Conservation (phyloP, 257 asterid species). For the Scutellaria galericulata region DNA sequence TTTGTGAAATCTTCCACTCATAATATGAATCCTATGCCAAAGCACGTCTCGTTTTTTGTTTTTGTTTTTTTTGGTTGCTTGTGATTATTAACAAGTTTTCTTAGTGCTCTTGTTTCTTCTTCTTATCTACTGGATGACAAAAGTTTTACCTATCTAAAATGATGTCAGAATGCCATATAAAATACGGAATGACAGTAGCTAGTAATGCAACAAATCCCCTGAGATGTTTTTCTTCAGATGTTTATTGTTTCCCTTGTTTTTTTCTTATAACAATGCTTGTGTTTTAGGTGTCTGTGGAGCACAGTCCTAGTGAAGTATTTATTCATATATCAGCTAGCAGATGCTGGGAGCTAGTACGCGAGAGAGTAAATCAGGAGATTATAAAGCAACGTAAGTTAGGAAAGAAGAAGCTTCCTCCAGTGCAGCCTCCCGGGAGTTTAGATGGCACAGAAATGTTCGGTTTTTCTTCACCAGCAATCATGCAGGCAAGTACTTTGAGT, state of each 20-base stretch:
- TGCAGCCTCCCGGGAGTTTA: slow-evolving; percentile 95
- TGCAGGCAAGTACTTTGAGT: slow-evolving; percentile 61
- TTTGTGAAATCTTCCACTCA: no score
- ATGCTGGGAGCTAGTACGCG: slow-evolving; percentile 96
- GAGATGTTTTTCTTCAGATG: neutral
- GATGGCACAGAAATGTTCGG: slow-evolving; percentile 98
- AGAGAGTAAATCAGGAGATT: slow-evolving; percentile 85
- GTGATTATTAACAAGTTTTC: no score
- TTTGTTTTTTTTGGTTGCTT: no score
- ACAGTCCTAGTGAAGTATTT: slow-evolving; percentile 74
- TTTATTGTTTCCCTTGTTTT: slow-evolving; percentile 14
- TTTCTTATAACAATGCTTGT: neutral
- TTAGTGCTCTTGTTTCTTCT: no score
- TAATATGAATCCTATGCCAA: no score
- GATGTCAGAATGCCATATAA: no score
- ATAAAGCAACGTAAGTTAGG: slow-evolving; percentile 80
- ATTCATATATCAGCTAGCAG: slow-evolving; percentile 64
- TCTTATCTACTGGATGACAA: no score
- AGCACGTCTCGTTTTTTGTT: no score
- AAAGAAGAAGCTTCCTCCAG: slow-evolving; percentile 70
- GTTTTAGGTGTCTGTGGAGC: slow-evolving; percentile 77
- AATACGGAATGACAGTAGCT: no score
- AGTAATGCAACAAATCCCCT: no score
- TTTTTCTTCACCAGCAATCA: slow-evolving; percentile 81
- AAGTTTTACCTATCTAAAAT: no score